phyloP scores from a whole-genome alignment of 2,329 filamentous ascomycete genomes.

The Aspergillus tubingensis region DNA sequence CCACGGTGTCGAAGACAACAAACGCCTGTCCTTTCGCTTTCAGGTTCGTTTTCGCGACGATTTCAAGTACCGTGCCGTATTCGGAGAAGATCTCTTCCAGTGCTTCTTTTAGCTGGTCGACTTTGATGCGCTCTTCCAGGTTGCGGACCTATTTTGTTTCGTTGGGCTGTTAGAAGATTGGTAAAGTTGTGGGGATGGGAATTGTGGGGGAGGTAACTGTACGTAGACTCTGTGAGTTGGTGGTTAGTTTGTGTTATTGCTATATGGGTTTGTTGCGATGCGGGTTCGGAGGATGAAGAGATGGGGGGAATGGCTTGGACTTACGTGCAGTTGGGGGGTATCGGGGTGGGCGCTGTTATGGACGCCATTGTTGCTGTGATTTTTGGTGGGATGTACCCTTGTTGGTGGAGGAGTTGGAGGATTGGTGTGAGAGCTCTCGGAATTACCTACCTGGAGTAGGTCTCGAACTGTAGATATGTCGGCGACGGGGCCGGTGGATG shows the following conservation, averaged over 20 bases:
- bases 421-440: not conserved
- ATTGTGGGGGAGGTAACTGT: slow-evolving; percentile 20
- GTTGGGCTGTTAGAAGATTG: slow-evolving; percentile 13
- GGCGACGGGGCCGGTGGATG: slow-evolving; percentile 1
- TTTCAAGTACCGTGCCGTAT: slow-evolving; percentile 81
- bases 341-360: slow-evolving; percentile 30
- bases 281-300: not conserved
- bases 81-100: slow-evolving; percentile 80
- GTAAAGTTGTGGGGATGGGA: slow-evolving; percentile 12
- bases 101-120: slow-evolving; percentile 71
- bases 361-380: slow-evolving; percentile 41
- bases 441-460: not conserved
- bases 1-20: slow-evolving; percentile 81
- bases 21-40: slow-evolving; percentile 96
- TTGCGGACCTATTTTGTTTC: slow-evolving; percentile 62
- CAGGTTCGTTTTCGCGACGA: slow-evolving; percentile 85
- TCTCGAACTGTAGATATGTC: slow-evolving; percentile 7
- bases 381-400: slow-evolving; percentile 21
- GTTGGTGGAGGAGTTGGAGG: slow-evolving; percentile 7
- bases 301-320: slow-evolving; percentile 14
- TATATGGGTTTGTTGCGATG: not conserved
- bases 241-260: slow-evolving; percentile 15
- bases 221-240: slow-evolving; percentile 43
- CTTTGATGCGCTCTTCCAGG: slow-evolving; percentile 88
- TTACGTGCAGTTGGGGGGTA: slow-evolving; percentile 45